Percentiles rank a stretch among this genome's conserved stretches.
These are phyloP conservation scores for Flaveria trinervia DNA, from an alignment of 129 eudicot species.

Conservation along the genomic window DNA sequence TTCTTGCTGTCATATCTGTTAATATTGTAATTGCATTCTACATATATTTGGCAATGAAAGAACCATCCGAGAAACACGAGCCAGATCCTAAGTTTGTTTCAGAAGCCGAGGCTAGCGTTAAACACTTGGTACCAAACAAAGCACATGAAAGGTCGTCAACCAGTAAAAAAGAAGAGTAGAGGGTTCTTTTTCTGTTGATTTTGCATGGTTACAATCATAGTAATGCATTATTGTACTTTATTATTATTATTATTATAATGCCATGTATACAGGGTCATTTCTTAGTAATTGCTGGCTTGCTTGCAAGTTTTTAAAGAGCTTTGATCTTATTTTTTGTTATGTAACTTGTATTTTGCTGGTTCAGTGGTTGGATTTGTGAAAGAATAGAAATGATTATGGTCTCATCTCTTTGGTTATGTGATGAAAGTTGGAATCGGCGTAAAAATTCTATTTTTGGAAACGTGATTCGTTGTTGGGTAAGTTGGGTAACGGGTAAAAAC, in stretches of 20 bases:
- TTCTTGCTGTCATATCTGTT: slow-evolving; percentile 81
- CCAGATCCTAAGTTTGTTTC: slow-evolving; percentile 86
- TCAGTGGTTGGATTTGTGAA: neutral
- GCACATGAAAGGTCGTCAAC: slow-evolving; percentile 37
- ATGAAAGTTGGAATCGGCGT: too few species aligned
- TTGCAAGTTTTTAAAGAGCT: neutral
- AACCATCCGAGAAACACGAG: slow-evolving; percentile 67
- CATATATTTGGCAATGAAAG: slow-evolving; percentile 80
- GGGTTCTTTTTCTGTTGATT: neutral
- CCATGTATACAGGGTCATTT: neutral
- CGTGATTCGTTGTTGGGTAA: neutral
- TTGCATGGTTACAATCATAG: slow-evolving; percentile 4
- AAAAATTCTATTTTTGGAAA: neutral
- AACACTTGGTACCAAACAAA: slow-evolving; percentile 38
- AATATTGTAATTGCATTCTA: slow-evolving; percentile 72
- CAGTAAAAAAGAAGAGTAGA: slow-evolving; percentile 48
- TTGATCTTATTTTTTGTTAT: neutral
- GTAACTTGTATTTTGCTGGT: neutral
- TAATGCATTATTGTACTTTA: slow-evolving; percentile 1
- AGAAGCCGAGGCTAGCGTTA: slow-evolving; percentile 67
- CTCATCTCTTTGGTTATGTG: too few species aligned
- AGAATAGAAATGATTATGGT: neutral
- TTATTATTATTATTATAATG: neutral
- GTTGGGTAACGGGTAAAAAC: neutral
- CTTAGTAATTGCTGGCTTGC: neutral